phyloP scores from a whole-genome alignment of 2,329 filamentous ascomycete genomes.

The Paradendryphiella salina region DNA sequence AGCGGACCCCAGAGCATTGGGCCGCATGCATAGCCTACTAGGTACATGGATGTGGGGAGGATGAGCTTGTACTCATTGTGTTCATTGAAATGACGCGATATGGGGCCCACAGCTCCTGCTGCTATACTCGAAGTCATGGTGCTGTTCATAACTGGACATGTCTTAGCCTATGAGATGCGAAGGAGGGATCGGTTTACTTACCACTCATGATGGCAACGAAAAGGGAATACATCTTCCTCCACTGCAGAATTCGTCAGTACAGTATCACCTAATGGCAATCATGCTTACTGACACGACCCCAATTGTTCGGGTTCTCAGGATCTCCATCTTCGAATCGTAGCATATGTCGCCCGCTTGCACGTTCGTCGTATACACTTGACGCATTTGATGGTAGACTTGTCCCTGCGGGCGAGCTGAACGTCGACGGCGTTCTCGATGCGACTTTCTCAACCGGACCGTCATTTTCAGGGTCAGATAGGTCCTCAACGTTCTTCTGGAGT shows the following conservation, averaged over 20 bases:
- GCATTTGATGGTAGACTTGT: conserved; percentile 14
- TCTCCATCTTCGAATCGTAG: conserved; percentile 49
- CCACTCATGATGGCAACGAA: conserved; percentile 59
- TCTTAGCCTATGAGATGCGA: conserved; percentile 2
- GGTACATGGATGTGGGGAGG: conserved; percentile 55
- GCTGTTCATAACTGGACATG: conserved; percentile 58
- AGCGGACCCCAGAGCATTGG: conserved; percentile 52
- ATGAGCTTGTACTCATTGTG: conserved; percentile 51
- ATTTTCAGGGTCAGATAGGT: conserved; percentile 28
- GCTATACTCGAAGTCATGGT: conserved; percentile 67
- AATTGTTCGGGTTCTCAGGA: conserved; percentile 50
- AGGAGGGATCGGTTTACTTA: conserved; percentile 35
- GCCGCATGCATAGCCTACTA: conserved; percentile 54
- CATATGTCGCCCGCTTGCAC: conserved; percentile 26
- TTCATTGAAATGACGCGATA: conserved; percentile 61
- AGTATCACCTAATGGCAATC: neutral
- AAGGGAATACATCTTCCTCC: conserved; percentile 60
- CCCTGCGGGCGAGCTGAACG: conserved; percentile 10
- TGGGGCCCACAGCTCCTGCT: conserved; percentile 63
- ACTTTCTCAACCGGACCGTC: conserved; percentile 35
- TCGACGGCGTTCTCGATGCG: conserved; percentile 14
- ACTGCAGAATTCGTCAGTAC: conserved; percentile 40
- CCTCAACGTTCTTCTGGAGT: conserved; percentile 31
- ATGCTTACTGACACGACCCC: conserved; percentile 35
- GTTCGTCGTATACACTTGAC: conserved; percentile 3